A percentile compares a stretch with the other conserved stretches of the same genome.
Conservation (phyloP, 495 filamentous ascomycete genomes). For the Penicillium salamii region DNA sequence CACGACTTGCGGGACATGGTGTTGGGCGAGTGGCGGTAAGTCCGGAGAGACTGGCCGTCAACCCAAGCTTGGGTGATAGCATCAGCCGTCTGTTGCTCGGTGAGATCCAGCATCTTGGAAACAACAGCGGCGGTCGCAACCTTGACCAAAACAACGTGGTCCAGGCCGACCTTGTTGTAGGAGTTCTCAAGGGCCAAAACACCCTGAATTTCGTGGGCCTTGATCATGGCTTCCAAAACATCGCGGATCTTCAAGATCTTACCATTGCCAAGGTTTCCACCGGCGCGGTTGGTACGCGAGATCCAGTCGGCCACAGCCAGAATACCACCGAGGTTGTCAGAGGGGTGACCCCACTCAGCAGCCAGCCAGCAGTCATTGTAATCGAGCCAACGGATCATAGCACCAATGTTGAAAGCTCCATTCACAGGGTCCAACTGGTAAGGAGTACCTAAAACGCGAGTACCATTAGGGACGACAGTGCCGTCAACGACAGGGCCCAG, state of each 20-base stretch:
- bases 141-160: constrained; percentile 98
- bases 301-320: constrained; percentile 97
- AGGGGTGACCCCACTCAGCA: constrained; percentile 97
- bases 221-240: constrained; percentile 97
- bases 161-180: constrained; percentile 95
- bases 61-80: constrained; percentile 97
- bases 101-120: constrained; percentile 87
- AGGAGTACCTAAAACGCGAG: constrained; percentile 84
- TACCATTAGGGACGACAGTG: constrained; percentile 89
- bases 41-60: constrained; percentile 92
- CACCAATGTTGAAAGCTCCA: constrained; percentile 97
- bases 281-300: constrained; percentile 89
- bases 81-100: constrained; percentile 86
- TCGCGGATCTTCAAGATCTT: constrained; percentile 84
- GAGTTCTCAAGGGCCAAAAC: constrained; percentile 95
- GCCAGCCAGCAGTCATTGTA: constrained; percentile 99
- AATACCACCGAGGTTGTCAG: constrained; percentile 94
- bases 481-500: constrained; percentile 92
- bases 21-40: constrained; percentile 95
- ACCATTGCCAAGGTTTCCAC: constrained; percentile 80
- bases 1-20: constrained; percentile 99
- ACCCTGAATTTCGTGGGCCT: constrained; percentile 98
- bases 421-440: constrained; percentile 95
- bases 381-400: constrained; percentile 98
- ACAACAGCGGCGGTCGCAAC: constrained; percentile 93